These are phyloP conservation scores for Taxillus chinensis DNA, from an alignment of 164 flowering plant species.

Conservation along the genomic window DNA sequence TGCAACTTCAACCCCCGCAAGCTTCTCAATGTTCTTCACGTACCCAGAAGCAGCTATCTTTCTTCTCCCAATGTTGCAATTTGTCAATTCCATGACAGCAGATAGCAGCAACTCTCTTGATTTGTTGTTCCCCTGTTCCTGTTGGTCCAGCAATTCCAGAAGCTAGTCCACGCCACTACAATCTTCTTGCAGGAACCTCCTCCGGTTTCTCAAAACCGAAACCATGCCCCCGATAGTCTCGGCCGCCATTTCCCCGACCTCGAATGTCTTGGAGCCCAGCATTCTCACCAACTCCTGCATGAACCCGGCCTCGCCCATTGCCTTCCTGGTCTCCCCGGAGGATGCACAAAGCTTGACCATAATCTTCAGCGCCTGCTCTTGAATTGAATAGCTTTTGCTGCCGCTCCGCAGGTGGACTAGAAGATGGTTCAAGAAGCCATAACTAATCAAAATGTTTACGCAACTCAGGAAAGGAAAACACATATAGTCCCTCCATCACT, in stretches of 20 bases:
- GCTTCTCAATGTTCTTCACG: conserved; percentile 59
- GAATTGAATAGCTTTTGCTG: conserved; percentile 53
- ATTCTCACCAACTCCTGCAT: conserved; percentile 63
- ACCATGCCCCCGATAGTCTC: conserved; percentile 55
- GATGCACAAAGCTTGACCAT: conserved; percentile 36
- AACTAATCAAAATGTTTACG: conserved; percentile 25
- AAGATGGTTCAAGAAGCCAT: conserved; percentile 50
- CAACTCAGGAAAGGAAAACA: conserved; percentile 24
- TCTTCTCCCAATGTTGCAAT: conserved; percentile 52
- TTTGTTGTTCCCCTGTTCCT: conserved; percentile 42
- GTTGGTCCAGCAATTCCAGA: conserved; percentile 51
- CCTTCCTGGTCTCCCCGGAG: conserved; percentile 66
- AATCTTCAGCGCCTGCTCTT: conserved; percentile 60
- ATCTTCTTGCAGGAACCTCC: conserved; percentile 53
- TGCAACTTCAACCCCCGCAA: conserved; percentile 59
- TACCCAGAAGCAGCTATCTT: conserved; percentile 59
- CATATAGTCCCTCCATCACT: conserved; percentile 58
- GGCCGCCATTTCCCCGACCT: conserved; percentile 69
- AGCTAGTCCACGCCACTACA: conserved; percentile 30
- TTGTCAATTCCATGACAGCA: conserved; percentile 42
- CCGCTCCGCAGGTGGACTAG: conserved; percentile 42
- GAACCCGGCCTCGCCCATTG: too few relatives aligned
- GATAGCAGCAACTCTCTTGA: conserved; percentile 62
- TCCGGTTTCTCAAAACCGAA: conserved; percentile 46
- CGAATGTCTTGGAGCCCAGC: conserved; percentile 59